Conservation (phyloP, 2,329 filamentous ascomycete species). For the Beauveria australis region DNA sequence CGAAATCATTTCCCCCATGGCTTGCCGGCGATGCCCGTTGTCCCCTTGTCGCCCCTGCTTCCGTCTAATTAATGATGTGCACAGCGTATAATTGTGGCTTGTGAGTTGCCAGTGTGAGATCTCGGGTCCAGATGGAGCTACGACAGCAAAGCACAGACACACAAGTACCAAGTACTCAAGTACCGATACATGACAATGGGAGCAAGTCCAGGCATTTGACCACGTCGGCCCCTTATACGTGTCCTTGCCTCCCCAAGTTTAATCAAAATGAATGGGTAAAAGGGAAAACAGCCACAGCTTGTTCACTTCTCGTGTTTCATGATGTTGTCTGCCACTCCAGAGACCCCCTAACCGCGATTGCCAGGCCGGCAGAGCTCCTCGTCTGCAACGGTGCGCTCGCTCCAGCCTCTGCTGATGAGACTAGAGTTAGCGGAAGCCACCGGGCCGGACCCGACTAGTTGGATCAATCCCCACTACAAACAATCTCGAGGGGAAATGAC, state of each 20-base stretch:
- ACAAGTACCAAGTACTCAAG: not conserved
- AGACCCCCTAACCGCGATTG: not conserved
- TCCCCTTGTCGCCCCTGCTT: not conserved
- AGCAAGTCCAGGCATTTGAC: not conserved
- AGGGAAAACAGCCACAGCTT: not conserved
- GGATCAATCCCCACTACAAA: conserved; percentile 5
- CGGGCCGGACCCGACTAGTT: conserved; percentile 9
- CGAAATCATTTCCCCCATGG: conserved; percentile 1
- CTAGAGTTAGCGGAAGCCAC: conserved; percentile 5
- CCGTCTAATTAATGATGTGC: conserved; percentile 6
- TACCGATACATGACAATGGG: not conserved
- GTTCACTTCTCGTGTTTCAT: not conserved
- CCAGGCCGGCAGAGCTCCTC: not conserved
- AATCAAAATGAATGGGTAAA: not conserved
- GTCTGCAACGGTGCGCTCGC: conserved; percentile 1
- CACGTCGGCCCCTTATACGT: not conserved
- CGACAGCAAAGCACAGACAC: not conserved
- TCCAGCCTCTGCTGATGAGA: not conserved
- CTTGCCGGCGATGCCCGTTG: not conserved
- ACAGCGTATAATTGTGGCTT: conserved; percentile 8
- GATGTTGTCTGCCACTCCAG: not conserved
- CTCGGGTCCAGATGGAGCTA: conserved; percentile 9
- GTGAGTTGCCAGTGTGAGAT: conserved; percentile 4
- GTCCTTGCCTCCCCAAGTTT: not conserved
- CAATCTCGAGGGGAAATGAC: conserved; percentile 8